Conservation (phyloP, 768 basidiomycete genomes). For the Cystobasidium onofrii region DNA sequence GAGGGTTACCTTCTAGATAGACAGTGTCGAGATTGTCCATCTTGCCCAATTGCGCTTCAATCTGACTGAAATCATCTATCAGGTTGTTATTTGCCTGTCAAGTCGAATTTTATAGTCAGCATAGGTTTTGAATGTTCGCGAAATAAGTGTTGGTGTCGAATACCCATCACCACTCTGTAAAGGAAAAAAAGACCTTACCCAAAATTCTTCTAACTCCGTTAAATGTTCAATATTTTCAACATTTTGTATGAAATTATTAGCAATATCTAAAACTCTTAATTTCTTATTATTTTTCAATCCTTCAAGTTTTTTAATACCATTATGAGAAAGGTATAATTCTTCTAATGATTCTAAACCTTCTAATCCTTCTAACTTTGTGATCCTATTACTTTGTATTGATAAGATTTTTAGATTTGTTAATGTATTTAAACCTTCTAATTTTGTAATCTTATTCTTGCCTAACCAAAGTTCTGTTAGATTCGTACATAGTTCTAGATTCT, state of each 20-base stretch:
- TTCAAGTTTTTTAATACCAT: slow-evolving; percentile 73
- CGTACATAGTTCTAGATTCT: slow-evolving; percentile 64
- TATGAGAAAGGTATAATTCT: slow-evolving; percentile 88
- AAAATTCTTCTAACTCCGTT: slow-evolving; percentile 73
- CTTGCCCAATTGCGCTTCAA: slow-evolving; percentile 61
- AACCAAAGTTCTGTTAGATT: slow-evolving; percentile 90
- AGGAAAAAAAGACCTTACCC: no score
- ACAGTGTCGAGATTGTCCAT: slow-evolving; percentile 67
- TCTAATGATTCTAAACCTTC: slow-evolving; percentile 66
- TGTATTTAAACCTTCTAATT: slow-evolving; percentile 67
- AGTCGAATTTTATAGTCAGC: no score
- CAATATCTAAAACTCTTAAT: slow-evolving; percentile 76
- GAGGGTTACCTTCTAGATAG: slow-evolving; percentile 91
- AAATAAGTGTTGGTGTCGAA: no score
- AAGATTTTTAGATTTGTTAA: slow-evolving; percentile 72
- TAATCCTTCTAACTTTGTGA: slow-evolving; percentile 75
- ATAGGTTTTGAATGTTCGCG: no score
- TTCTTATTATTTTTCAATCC: slow-evolving; percentile 76
- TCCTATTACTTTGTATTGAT: slow-evolving; percentile 78
- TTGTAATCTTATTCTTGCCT: slow-evolving; percentile 92
- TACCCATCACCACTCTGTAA: no score
- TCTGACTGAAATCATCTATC: slow-evolving; percentile 60
- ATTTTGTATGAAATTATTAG: slow-evolving; percentile 68
- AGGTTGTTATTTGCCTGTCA: slow-evolving; percentile 76
- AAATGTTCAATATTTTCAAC: slow-evolving; percentile 79